Base-by-base conservation (phyloP, 2,329 filamentous ascomycete genomes). In the Colletotrichum acutatum region DNA sequence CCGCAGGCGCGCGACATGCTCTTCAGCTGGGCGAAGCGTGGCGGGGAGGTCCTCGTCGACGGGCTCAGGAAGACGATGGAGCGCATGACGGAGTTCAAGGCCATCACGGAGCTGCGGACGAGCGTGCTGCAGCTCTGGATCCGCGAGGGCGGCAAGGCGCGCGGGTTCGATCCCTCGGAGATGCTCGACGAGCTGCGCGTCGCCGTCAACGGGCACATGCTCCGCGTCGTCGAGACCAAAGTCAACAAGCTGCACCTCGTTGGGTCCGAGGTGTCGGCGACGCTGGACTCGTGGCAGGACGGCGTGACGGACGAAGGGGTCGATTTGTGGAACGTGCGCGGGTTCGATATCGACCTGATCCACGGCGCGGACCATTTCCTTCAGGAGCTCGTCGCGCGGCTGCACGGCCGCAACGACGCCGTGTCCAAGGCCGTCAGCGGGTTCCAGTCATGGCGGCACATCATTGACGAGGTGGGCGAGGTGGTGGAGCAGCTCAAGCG, bases 41-140 rank as follows among this genome's bases (percentile, higher is more conserved):
- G 90, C 1, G 89, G 90, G 22, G 83, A 88, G 57, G 85, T 88
- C 8, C 83, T 95, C 67, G 80, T 93, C 1, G 82, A 87, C n/a
- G 92, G 92, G 0, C 84, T 95, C 32, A 86, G 87, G 62, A 87
- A 86, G 74, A 89, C 88, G 0, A 82, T 97, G 22, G 84, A 88
- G 26, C 83, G 84, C 4, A 89, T 92, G 80, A 82, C 85, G 5
- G 91, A 95, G 69, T 92, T 96, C 78, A 90, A 91, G 75, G 86
- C 89, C 16, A 89, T 97, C 37, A 88, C 94, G 42, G 87, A 91
- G 37, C 83, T 97, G 66, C 90, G 95, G 58, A 93, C 91, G 60
- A 88, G 89, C 52, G 87, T 95, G 7, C 82, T 97, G 59, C 90
- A 93, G 76, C 88, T 93, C 12, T 97, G 95, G 93, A 91, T 97